Evolutionary conservation across 805 yeast species (phyloP).

Genomic region (Hanseniaspora thailandica): DNA sequence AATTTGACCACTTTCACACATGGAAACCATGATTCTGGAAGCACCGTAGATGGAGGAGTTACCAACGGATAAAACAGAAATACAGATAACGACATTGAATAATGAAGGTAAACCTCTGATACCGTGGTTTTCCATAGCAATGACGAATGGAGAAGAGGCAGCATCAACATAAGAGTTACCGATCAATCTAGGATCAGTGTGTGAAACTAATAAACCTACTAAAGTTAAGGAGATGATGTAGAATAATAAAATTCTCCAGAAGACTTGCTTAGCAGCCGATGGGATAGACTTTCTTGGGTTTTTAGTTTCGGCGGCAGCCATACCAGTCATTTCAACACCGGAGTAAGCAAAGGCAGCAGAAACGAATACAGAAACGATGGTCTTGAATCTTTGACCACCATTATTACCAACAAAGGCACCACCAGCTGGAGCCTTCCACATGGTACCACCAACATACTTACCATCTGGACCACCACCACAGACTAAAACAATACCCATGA

Average conservation of each 20-base stretch:
- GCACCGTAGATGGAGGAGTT: constrained; percentile 59
- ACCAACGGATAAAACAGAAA: constrained; percentile 60
- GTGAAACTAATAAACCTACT: constrained; percentile 39
- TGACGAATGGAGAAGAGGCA: constrained; percentile 72
- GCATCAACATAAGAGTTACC: constrained; percentile 45
- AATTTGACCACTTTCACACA: constrained; percentile 53
- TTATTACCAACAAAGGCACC: constrained; percentile 50
- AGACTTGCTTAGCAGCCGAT: constrained; percentile 43
- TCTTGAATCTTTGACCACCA: constrained; percentile 35
- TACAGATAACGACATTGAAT: constrained; percentile 55
- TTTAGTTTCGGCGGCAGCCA: constrained; percentile 40
- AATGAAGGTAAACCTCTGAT: constrained; percentile 52
- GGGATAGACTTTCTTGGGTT: constrained; percentile 40
- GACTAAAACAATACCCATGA: constrained; percentile 39
- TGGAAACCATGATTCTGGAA: constrained; percentile 53
- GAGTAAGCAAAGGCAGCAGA: constrained; percentile 46
- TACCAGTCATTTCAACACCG: constrained; percentile 43
- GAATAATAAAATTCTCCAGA: constrained; percentile 44
- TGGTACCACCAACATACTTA: constrained; percentile 36
- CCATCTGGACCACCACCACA: constrained; percentile 37
- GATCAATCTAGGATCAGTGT: constrained; percentile 33
- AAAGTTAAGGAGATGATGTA: constrained; percentile 36
- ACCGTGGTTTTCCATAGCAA: constrained; percentile 55
- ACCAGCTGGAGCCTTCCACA: constrained; percentile 34
- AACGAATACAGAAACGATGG: constrained; percentile 42